These are phyloP conservation scores for Saccharomyces hybrid DNA, from an alignment of 1,139 yeast species.

Conservation along the genomic window DNA sequence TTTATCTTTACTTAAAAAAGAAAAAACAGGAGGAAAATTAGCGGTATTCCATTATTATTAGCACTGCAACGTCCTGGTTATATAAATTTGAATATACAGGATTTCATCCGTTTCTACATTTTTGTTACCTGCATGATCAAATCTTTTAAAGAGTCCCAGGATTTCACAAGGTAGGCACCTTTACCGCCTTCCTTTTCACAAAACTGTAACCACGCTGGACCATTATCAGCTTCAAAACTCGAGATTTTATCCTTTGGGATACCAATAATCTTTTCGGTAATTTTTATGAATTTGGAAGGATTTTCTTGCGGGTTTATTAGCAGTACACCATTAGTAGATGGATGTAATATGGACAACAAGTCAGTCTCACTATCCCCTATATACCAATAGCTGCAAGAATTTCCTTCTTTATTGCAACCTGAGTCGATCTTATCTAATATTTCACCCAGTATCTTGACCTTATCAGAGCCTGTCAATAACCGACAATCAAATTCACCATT, in stretches of 20 bases:
- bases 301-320: conserved; percentile 27
- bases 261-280: conserved; percentile 15
- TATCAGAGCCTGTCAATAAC: conserved; percentile 27
- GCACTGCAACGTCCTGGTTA: neutral
- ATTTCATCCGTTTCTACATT: neutral
- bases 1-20: neutral
- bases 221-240: conserved; percentile 4
- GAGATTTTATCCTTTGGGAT: conserved; percentile 5
- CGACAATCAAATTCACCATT: conserved; percentile 24
- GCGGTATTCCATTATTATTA: neutral
- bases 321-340: conserved; percentile 24
- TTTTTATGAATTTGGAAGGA: conserved; percentile 14
- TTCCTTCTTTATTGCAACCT: neutral
- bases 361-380: conserved; percentile 33
- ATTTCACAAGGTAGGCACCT: neutral
- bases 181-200: neutral
- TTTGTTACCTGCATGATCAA: neutral
- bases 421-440: conserved; percentile 3
- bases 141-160: neutral
- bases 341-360: conserved; percentile 23
- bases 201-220: neutral
- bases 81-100: neutral
- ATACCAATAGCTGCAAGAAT: conserved; percentile 19
- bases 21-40: neutral
- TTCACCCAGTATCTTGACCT: conserved; percentile 13